Evolutionary conservation across 768 basidiomycete species (phyloP), one percentile per base, ranked within the genome.

Genomic region (Amanita pallidorosea): DNA sequence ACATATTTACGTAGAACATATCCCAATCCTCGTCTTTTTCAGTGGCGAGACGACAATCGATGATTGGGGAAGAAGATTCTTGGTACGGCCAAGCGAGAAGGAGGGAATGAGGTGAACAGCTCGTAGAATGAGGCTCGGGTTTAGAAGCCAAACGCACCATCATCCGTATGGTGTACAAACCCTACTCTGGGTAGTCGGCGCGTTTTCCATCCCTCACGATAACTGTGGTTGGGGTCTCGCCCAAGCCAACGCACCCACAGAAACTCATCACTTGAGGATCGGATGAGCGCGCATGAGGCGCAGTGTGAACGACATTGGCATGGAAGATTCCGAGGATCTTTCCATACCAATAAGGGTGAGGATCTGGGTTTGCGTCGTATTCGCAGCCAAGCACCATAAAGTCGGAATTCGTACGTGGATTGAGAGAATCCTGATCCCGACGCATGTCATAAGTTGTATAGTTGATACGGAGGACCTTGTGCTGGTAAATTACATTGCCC

Each of bases 381-480:
- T 63, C 60, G 5, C 56, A 53, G 7, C 63, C 55, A 2, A 55
- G 48, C 5, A 69, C 58, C 60, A 69, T 71, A 15, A 77, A 47
- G 33, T 74, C 59, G 1, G 60, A 43, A 18, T 73, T 65, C 0
- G 60, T 68, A 0, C 56, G 43, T 7, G 68, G 65, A 42, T 74
- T 73, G 49, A 77, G 57, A 0, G 58, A 54, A n/a, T n/a, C n/a
- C n/a, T n/a, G n/a, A n/a, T n/a, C n/a, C n/a, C n/a, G n/a, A n/a
- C n/a, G n/a, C n/a, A 49, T 79, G 55, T 72, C 65, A 54, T 71
- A 72, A 0, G 67, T 66, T 0, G 66, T 69, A 49, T 68, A 69
- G 56, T 69, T 66, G 53, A 70, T 27, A 0, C 58, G 59, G 1
- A 46, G 46, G 27, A n/a, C 50, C 42, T 43, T 43, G 44, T 68